Evolutionary conservation across 2,329 filamentous ascomycete species (phyloP), one percentile per base, ranked within the genome.

Genomic region (Bipolaris gigantea): DNA sequence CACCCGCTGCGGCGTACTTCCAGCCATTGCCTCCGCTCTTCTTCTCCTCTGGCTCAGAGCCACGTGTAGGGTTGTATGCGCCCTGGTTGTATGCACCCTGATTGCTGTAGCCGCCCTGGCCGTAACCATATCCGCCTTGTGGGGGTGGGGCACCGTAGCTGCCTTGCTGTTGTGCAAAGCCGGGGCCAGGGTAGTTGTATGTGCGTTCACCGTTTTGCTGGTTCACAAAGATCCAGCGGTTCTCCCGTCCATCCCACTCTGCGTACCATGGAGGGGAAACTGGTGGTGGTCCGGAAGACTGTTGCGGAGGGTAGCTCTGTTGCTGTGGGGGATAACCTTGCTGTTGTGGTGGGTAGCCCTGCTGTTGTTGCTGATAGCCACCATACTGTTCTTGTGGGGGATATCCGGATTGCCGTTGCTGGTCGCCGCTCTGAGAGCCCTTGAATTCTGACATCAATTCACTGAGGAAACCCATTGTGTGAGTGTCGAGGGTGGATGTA

Each of bases 1-100:
- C 62, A n/a, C 64, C 64, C 5, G 56, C 64, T 51, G 63, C 63
- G 1, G 64, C 64, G 32, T 67, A 67, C 50, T 67, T 67, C 64
- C 62, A 67, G 10, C 60, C 62, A 36, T 67, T 67, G 13, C 63
- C 61, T 8, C 64, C 58, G 6, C 52, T 48, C 55, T 65, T 58
- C 41, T 62, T 40, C n/a, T 60, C 53, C n/a, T 61, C 55, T 38
- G 53, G 49, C 6, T 60, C 48, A 5, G 58, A 55, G n/a, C 55
- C 50, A 2, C 60, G 57, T 16, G 54, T 56, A 1, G 60, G 59
- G 15, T 63, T 51, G 23, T 64, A 64, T 2, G 59, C 49, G 44
- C 56, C 55, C 46, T 67, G 62, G 5, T 61, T 49, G 43, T 54
- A 60, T 9, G 54, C 59, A 13, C 59, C 57, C 30, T 59, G 59